These are phyloP conservation scores for Amaranthus cruentus DNA, from an alignment of 148 eudicot genomes.

Conservation along the genomic window DNA sequence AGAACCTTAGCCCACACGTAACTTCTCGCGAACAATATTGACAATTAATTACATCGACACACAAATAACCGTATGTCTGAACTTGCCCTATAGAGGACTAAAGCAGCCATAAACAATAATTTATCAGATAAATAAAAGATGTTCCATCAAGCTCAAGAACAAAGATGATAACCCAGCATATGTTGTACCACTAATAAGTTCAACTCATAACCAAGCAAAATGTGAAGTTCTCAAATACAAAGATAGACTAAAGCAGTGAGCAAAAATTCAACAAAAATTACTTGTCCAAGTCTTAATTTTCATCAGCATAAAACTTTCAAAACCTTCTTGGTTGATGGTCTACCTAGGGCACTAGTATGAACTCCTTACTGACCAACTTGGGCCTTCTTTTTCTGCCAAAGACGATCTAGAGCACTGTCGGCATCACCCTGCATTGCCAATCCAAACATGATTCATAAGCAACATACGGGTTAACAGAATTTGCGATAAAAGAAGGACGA, in stretches of 20 bases:
- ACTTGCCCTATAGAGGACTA: no score
- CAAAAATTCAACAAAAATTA: not conserved
- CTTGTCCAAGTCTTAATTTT: not conserved
- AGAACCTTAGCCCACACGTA: no score
- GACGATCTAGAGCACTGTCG: slow-evolving; percentile 67
- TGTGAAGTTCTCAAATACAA: not conserved
- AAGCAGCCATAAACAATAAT: no score
- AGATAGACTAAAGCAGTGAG: not conserved
- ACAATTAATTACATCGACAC: no score
- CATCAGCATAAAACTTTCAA: not conserved
- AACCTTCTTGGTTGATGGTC: slow-evolving; percentile 2
- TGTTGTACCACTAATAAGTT: slow-evolving; percentile 2
- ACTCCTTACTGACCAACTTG: slow-evolving; percentile 32
- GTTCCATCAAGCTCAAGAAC: not conserved
- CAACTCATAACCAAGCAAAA: not conserved
- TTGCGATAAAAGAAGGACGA: not conserved
- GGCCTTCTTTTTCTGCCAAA: slow-evolving; percentile 60
- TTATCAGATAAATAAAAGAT: not conserved
- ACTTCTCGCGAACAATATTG: no score
- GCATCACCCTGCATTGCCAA: slow-evolving; percentile 49
- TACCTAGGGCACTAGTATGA: not conserved
- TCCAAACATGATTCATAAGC: not conserved
- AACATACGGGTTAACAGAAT: not conserved
- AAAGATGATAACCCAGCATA: not conserved
- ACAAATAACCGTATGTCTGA: no score